These are phyloP conservation scores for Prinsepia uniflora DNA, from an alignment of 306 rosid genomes.

Conservation along the genomic window DNA sequence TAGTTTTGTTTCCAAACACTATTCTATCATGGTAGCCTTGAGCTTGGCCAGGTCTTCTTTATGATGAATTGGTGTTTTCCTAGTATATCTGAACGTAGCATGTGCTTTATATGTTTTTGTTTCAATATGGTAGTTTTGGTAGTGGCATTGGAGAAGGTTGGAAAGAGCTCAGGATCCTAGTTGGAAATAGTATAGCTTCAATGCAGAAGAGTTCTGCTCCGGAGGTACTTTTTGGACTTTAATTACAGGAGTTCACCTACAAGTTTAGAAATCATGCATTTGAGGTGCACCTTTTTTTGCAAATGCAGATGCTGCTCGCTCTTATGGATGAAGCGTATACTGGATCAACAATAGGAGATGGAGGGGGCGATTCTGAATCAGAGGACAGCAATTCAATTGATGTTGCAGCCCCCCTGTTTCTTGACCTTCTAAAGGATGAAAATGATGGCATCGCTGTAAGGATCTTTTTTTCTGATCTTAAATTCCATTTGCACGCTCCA, in stretches of 20 bases:
- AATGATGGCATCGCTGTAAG: constrained; percentile 93
- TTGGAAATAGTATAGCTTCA: constrained; percentile 86
- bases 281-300: constrained; percentile 18
- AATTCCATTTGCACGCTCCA: constrained; percentile 6
- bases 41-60: not conserved
- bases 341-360: constrained; percentile 90
- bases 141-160: constrained; percentile 92
- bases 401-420: constrained; percentile 80
- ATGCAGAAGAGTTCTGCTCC: constrained; percentile 95
- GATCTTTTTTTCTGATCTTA: constrained; percentile 14
- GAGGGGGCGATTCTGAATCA: constrained; percentile 86
- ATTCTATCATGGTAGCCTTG: not conserved
- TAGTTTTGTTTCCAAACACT: not conserved
- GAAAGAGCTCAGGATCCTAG: constrained; percentile 77
- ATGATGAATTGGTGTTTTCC: not conserved
- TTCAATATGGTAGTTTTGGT: constrained; percentile 56
- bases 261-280: constrained; percentile 19
- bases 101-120: constrained; percentile 23
- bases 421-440: constrained; percentile 94
- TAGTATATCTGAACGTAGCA: not conserved
- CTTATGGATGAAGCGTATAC: constrained; percentile 99
- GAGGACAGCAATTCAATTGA: constrained; percentile 74
- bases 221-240: constrained; percentile 49
- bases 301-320: constrained; percentile 84
- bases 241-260: constrained; percentile 10